Evolutionary conservation across 805 yeast genomes (phyloP), one percentile per base, ranked within the genome.

Genomic region (Lachancea waltii): DNA sequence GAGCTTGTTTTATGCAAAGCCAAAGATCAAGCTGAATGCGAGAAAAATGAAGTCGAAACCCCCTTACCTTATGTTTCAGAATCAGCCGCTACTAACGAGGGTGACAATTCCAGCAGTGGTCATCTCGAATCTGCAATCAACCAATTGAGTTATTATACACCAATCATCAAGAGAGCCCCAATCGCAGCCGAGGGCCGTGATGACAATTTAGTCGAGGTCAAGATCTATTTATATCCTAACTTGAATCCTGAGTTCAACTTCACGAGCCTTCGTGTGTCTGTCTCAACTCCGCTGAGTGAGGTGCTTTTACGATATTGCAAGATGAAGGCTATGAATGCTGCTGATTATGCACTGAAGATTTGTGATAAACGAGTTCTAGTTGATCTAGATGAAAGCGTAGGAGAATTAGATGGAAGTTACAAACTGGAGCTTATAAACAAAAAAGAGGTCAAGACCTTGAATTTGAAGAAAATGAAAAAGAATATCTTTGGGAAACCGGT

Each of bases 1-100:
- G 96, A 86, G 47, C 73, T 92, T 40, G 95, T 94, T 0, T 55
- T 92, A 9, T 79, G 86, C 36, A 64, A 59, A 44, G 85, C 83
- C 2, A 49, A 64, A 2, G 70, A 67, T n/a, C 50, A 55, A 3
- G 67, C 56, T 3, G 77, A 77, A 41, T 62, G 62, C 24, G 37
- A 53, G n/a, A 50, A 49, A 19, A 80, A 82, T 53, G 77, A 74
- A 38, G 46, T 40, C 1, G 60, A 60, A 5, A 72, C 84, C 0
- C 86, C 89, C 3, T 62, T 75, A 25, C 74, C 81, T 0, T 53
- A 57, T 45, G 11, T 5, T 18, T 26, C 17, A 18, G 48, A 46
- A 27, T 20, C 46, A 6, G 47, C 45, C 10, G 36, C 32, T 11
- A n/a, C 36, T 7, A 27, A 28, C 14, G 19, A 26, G 9, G 34